Evolutionary conservation across 257 asterid genomes (phyloP).

Genomic region (Solanum bukasovii): DNA sequence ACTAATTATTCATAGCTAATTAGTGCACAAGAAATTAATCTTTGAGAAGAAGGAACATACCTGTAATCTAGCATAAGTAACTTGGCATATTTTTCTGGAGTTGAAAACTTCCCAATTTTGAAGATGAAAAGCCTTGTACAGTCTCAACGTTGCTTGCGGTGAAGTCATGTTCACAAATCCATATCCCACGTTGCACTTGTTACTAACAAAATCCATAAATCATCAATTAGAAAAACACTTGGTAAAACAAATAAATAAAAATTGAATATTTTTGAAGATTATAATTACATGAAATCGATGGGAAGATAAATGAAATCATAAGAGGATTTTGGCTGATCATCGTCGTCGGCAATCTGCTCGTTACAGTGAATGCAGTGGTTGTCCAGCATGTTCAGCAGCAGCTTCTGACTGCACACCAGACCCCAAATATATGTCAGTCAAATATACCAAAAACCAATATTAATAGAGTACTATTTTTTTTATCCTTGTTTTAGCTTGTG

Average conservation of each 20-base stretch:
- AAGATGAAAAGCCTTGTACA: slow-evolving; percentile 84
- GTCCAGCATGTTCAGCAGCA: slow-evolving; percentile 94
- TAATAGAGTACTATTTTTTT: not conserved
- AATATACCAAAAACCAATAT: slow-evolving; percentile 1
- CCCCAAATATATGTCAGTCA: slow-evolving; percentile 6
- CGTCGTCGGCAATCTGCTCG: slow-evolving; percentile 77
- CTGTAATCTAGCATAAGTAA: slow-evolving; percentile 95
- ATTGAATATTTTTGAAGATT: not conserved
- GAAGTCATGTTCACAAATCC: slow-evolving; percentile 99
- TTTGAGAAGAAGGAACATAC: slow-evolving; percentile 8
- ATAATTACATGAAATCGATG: slow-evolving; percentile 69
- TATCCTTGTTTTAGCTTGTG: not conserved
- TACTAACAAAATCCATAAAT: slow-evolving; percentile 13
- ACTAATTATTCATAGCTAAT: not conserved
- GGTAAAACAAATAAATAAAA: not conserved
- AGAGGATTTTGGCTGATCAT: slow-evolving; percentile 62
- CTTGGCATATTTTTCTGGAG: slow-evolving; percentile 88
- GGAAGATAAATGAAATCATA: slow-evolving; percentile 96
- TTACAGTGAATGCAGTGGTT: slow-evolving; percentile 96
- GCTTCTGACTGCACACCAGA: slow-evolving; percentile 68
- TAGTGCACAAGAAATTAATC: not conserved
- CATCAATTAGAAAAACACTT: not conserved
- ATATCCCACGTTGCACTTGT: slow-evolving; percentile 97
- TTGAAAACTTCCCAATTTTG: slow-evolving; percentile 96
- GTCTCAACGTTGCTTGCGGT: slow-evolving; percentile 82